Evolutionary conservation across 2,329 filamentous ascomycete genomes (phyloP).

Genomic region (Penicillium sclerotigenum): DNA sequence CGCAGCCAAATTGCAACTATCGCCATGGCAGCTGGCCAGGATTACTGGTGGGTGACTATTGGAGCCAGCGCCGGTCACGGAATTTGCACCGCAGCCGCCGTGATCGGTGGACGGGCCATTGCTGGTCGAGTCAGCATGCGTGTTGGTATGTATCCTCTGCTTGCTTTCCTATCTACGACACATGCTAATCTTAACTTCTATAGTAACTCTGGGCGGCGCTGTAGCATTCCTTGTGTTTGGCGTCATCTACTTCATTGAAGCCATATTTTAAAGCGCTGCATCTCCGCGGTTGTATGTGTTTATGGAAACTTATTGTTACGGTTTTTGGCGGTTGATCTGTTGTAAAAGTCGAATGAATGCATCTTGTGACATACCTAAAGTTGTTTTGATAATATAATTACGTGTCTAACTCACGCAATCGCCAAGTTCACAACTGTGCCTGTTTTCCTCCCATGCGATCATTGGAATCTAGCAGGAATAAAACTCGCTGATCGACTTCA

Average conservation of each 20-base stretch:
- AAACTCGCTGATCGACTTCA: neutral
- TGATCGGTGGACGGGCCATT: conserved; percentile 87
- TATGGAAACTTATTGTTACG: neutral
- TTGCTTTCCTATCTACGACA: neutral
- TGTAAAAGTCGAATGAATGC: conserved; percentile 11
- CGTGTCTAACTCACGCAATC: conserved; percentile 1
- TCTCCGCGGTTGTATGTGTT: conserved; percentile 11
- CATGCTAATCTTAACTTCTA: conserved; percentile 25
- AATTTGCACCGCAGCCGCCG: conserved; percentile 85
- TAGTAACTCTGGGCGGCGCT: conserved; percentile 90
- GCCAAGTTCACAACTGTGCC: neutral
- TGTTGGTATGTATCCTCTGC: conserved; percentile 70
- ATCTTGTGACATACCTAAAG: conserved; percentile 12
- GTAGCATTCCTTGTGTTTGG: conserved; percentile 88
- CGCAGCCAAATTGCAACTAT: conserved; percentile 97
- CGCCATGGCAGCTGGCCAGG: conserved; percentile 95
- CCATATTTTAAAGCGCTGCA: conserved; percentile 52
- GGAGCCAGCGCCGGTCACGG: conserved; percentile 84
- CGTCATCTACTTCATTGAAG: conserved; percentile 84
- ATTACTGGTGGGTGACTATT: conserved; percentile 97
- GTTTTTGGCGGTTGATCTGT: conserved; percentile 11
- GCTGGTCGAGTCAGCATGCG: conserved; percentile 91
- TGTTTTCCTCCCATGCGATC: neutral
- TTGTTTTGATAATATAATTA: conserved; percentile 14
- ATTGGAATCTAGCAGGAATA: neutral